A percentile compares a stretch with the other conserved stretches of the same genome.
phyloP scores from a whole-genome alignment of 768 basidiomycete species.

The Epithele typhae region DNA sequence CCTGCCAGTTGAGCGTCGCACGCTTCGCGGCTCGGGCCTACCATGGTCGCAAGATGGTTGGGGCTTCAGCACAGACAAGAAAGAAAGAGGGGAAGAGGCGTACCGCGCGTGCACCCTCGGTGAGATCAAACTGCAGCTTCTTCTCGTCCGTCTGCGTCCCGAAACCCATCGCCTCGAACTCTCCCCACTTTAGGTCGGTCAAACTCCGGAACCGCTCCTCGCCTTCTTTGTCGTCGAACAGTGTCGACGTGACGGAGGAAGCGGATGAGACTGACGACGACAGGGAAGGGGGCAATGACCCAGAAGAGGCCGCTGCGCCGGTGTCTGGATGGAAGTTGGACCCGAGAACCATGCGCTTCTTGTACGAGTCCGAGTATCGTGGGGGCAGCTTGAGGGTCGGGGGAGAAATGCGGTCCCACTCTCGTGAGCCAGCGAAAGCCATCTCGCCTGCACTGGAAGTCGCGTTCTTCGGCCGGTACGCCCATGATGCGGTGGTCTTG shows the following conservation, averaged over 20 bases:
- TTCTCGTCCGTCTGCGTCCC: conserved; percentile 49
- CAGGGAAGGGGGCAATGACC: conserved; percentile 34
- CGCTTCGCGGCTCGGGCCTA: conserved; percentile 72
- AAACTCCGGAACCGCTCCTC: conserved; percentile 76
- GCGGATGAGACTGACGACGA: conserved; percentile 34
- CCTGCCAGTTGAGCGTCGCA: conserved; percentile 83
- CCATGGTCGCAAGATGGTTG: too few species aligned
- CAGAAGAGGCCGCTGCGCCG: conserved; percentile 24
- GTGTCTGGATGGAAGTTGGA: conserved; percentile 51
- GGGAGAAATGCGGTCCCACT: conserved; percentile 75
- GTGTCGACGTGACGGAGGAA: conserved; percentile 26
- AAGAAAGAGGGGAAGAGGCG: too few species aligned
- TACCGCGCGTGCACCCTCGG: conserved; percentile 75
- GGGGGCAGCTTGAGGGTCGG: conserved; percentile 56
- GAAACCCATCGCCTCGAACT: conserved; percentile 86
- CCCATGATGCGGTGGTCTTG: conserved; percentile 53
- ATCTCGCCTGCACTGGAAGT: conserved; percentile 29
- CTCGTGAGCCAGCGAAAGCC: conserved; percentile 56
- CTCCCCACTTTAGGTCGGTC: conserved; percentile 88
- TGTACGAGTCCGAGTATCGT: conserved; percentile 70
- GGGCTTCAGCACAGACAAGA: too few species aligned
- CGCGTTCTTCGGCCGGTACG: conserved; percentile 28
- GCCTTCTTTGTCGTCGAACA: conserved; percentile 33
- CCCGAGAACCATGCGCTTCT: conserved; percentile 72
- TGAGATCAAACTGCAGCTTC: conserved; percentile 90